Percentiles rank a stretch among this genome's conserved stretches.
These are phyloP conservation scores for Candida ulmi DNA, from an alignment of 805 yeast species.

Conservation along the genomic window DNA sequence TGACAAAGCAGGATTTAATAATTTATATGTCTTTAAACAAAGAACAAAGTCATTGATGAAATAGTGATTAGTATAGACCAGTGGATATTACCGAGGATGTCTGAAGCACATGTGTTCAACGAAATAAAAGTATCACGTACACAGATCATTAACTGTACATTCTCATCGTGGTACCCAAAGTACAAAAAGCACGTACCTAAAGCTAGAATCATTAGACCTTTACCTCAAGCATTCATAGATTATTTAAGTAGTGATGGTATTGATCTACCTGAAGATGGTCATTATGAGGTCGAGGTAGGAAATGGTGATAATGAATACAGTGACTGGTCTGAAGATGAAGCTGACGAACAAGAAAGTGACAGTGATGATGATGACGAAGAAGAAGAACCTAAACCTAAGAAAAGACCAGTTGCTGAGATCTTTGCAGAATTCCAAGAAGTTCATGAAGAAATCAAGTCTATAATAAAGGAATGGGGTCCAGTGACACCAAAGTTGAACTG, in stretches of 20 bases:
- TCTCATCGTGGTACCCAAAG: constrained; percentile 53
- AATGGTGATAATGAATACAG: constrained; percentile 63
- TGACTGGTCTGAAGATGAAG: constrained; percentile 56
- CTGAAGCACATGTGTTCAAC: constrained; percentile 17
- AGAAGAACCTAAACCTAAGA: not conserved
- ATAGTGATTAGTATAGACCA: too few relatives aligned
- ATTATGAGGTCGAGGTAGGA: constrained; percentile 29
- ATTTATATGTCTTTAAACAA: too few relatives aligned
- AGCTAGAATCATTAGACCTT: constrained; percentile 46
- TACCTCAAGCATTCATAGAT: constrained; percentile 52
- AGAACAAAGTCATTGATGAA: too few relatives aligned
- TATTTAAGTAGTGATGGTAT: constrained; percentile 69
- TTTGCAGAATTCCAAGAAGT: constrained; percentile 49
- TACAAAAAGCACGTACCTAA: constrained; percentile 46
- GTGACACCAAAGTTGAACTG: constrained; percentile 91
- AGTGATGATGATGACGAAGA: constrained; percentile 13
- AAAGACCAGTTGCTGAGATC: constrained; percentile 13
- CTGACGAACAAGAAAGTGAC: constrained; percentile 14
- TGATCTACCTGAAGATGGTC: constrained; percentile 44
- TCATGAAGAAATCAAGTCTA: constrained; percentile 43
- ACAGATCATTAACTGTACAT: constrained; percentile 47
- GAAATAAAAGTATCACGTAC: constrained; percentile 25
- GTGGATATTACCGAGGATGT: too few relatives aligned
- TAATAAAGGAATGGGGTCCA: constrained; percentile 46
- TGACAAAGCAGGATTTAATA: too few relatives aligned